These are phyloP conservation scores for Sphaerosporella brunnea DNA, from an alignment of 495 filamentous ascomycete genomes.

Conservation along the genomic window DNA sequence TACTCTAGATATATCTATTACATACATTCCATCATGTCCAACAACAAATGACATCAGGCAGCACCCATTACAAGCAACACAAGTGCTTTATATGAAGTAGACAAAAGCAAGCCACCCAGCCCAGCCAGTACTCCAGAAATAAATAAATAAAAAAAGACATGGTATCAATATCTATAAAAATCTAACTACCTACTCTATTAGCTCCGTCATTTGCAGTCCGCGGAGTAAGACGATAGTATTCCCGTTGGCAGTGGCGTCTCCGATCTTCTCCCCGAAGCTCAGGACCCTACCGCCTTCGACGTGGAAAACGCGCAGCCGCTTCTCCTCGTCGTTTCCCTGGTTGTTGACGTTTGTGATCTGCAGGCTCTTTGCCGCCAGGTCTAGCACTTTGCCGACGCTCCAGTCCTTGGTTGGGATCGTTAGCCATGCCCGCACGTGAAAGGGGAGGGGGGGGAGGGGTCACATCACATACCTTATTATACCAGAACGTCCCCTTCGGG, in stretches of 20 bases:
- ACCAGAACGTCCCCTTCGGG: slow-evolving; percentile 67
- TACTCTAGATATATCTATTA: no score
- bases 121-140: not conserved
- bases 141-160: not conserved
- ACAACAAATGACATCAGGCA: no score
- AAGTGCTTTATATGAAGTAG: no score
- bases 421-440: no score
- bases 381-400: slow-evolving; percentile 74
- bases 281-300: slow-evolving; percentile 74
- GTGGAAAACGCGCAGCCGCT: slow-evolving; percentile 70
- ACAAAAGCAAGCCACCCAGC: no score
- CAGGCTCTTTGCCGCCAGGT: slow-evolving; percentile 65
- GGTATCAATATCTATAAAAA: no score
- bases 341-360: slow-evolving; percentile 83
- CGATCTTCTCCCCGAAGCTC: slow-evolving; percentile 69
- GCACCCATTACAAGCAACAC: no score
- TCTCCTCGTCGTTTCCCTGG: slow-evolving; percentile 54
- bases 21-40: no score
- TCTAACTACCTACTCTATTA: slow-evolving; percentile 25
- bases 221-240: slow-evolving; percentile 79
- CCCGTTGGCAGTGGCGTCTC: slow-evolving; percentile 49
- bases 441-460: no score
- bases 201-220: slow-evolving; percentile 46
- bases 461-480: slow-evolving; percentile 25
- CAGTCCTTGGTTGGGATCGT: slow-evolving; percentile 42